phyloP scores from a whole-genome alignment of 2,329 filamentous ascomycete genomes.

The Epichloe bromicola region DNA sequence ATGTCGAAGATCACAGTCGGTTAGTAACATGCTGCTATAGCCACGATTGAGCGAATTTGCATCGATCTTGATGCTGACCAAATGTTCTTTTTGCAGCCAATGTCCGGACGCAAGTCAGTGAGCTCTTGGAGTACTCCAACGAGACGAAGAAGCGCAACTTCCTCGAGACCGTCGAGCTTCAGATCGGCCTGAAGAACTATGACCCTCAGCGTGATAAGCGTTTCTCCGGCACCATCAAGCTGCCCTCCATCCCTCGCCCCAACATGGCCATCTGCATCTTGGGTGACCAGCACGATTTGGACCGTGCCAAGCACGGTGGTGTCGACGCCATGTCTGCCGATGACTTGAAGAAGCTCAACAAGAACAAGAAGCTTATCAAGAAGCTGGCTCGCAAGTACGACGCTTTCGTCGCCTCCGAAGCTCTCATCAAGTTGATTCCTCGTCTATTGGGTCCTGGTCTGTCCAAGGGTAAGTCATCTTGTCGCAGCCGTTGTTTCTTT shows the following conservation, averaged over 20 bases:
- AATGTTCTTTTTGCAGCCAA: constrained; percentile 41
- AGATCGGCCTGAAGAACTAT: constrained; percentile 97
- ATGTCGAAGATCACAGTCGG: constrained; percentile 82
- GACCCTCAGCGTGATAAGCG: constrained; percentile 99
- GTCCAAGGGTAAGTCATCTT: constrained; percentile 69
- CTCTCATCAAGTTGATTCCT: constrained; percentile 98
- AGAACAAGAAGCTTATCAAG: constrained; percentile 99
- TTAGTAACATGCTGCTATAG: constrained; percentile 19
- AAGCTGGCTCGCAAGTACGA: constrained; percentile 99
- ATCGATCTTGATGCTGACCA: constrained; percentile 17
- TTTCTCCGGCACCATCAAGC: constrained; percentile 99
- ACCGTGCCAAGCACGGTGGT: constrained; percentile 98
- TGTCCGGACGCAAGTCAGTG: constrained; percentile 88
- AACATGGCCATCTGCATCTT: constrained; percentile 73
- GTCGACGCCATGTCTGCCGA: constrained; percentile 97
- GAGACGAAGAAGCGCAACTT: constrained; percentile 98
- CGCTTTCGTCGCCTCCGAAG: constrained; percentile 94
- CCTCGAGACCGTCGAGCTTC: constrained; percentile 82
- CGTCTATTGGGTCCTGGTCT: constrained; percentile 98
- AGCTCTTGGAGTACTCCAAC: constrained; percentile 88
- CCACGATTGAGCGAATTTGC: neutral
- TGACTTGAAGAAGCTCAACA: constrained; percentile 99
- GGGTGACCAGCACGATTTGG: constrained; percentile 86
- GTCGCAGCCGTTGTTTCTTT: neutral
- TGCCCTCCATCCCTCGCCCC: constrained; percentile 82